phyloP scores from a whole-genome alignment of 1,139 yeast species.

The Candida glucosophila region DNA sequence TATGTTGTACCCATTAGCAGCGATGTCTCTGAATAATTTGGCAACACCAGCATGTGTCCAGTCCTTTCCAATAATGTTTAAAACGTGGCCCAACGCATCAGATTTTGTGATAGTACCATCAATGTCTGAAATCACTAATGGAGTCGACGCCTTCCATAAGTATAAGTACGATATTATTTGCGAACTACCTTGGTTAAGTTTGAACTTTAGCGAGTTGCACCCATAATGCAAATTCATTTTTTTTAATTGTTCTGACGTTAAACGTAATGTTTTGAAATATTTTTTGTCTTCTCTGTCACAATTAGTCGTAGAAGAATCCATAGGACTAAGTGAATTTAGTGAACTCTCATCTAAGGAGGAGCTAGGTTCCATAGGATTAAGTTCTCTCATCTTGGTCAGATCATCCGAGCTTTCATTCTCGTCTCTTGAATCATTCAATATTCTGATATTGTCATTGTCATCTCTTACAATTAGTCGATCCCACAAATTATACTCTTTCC shows the following conservation, averaged over 20 bases:
- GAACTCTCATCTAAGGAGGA: constrained; percentile 1
- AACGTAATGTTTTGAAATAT: constrained; percentile 79
- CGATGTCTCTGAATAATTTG: constrained; percentile 75
- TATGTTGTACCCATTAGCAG: constrained; percentile 82
- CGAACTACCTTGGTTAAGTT: constrained; percentile 77
- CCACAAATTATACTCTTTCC: constrained; percentile 25
- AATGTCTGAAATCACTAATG: constrained; percentile 92
- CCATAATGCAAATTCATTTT: constrained; percentile 71
- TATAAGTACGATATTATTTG: constrained; percentile 64
- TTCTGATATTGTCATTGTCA: constrained; percentile 64
- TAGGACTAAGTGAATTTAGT: neutral
- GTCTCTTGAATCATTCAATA: constrained; percentile 23
- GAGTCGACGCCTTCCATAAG: constrained; percentile 78
- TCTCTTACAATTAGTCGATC: constrained; percentile 41
- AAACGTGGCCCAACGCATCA: constrained; percentile 94
- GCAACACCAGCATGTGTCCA: constrained; percentile 99
- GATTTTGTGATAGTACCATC: constrained; percentile 98
- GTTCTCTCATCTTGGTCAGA: constrained; percentile 4
- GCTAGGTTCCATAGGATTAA: constrained; percentile 2
- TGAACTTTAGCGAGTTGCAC: constrained; percentile 67
- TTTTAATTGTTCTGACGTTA: constrained; percentile 84
- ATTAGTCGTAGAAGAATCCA: neutral
- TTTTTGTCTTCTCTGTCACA: constrained; percentile 15
- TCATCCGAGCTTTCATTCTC: constrained; percentile 5
- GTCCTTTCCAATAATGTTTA: constrained; percentile 89